A percentile compares a stretch with the other conserved stretches of the same genome.
phyloP scores from a whole-genome alignment of 2,329 filamentous ascomycete genomes.

The Coniella vitis region DNA sequence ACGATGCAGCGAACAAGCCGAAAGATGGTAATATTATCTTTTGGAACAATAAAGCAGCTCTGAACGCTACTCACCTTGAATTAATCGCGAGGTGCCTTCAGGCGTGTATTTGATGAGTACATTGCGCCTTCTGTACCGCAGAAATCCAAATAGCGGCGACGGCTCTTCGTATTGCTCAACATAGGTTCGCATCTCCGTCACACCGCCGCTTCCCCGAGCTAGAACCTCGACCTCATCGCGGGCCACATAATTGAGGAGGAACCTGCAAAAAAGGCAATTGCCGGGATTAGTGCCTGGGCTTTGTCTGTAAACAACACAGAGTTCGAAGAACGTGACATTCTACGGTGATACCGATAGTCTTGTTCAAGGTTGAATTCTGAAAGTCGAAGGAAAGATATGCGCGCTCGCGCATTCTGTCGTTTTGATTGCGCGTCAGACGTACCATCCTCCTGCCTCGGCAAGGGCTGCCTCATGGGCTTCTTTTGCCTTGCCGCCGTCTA shows the following conservation, averaged over 20 bases:
- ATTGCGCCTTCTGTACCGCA: slow-evolving; percentile 83
- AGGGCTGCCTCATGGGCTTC: slow-evolving; percentile 78
- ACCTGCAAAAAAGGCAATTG: slow-evolving; percentile 50
- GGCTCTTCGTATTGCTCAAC: slow-evolving; percentile 75
- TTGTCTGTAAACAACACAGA: not conserved
- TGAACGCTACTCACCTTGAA: slow-evolving; percentile 68
- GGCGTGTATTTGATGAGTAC: slow-evolving; percentile 90
- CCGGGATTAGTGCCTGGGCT: slow-evolving; percentile 6
- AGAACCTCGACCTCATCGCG: slow-evolving; percentile 83
- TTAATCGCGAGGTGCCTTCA: slow-evolving; percentile 78
- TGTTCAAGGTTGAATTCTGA: not conserved
- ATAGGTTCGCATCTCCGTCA: slow-evolving; percentile 72
- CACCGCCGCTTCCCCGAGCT: slow-evolving; percentile 69
- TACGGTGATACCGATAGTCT: too few species aligned
- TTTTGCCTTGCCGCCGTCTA: slow-evolving; percentile 73
- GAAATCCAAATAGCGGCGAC: slow-evolving; percentile 85
- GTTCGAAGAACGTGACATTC: not conserved
- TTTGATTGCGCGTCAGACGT: slow-evolving; percentile 42
- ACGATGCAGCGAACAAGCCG: not conserved
- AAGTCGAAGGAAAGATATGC: too few species aligned
- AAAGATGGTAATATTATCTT: not conserved
- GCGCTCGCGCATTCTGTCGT: too few species aligned
- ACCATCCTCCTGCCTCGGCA: slow-evolving; percentile 91
- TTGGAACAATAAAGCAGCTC: not conserved
- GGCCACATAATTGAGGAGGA: slow-evolving; percentile 83